These are phyloP conservation scores for Escovopsis weberi DNA, from an alignment of 2,329 filamentous ascomycete genomes.

Conservation along the genomic window DNA sequence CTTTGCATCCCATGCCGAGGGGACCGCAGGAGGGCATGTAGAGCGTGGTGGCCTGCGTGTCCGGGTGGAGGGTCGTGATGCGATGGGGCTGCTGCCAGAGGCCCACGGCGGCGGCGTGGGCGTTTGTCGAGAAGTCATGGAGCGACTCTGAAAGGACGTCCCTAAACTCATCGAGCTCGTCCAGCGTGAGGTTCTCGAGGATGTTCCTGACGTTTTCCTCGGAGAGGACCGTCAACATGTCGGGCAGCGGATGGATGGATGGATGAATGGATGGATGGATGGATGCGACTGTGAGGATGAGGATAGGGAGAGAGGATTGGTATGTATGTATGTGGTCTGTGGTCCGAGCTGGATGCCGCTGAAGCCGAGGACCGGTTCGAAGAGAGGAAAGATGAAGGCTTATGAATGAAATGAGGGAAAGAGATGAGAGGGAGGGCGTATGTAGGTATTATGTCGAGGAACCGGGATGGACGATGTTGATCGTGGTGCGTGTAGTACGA, in stretches of 20 bases:
- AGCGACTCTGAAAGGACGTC: constrained; percentile 34
- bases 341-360: too few species aligned
- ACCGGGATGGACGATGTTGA: too few species aligned
- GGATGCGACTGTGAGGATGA: not conserved
- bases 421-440: too few species aligned
- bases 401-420: too few species aligned
- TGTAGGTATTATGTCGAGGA: too few species aligned
- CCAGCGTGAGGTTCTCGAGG: constrained; percentile 35
- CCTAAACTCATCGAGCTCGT: constrained; percentile 40
- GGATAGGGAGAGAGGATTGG: not conserved
- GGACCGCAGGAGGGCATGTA: constrained; percentile 62
- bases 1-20: constrained; percentile 53
- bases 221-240: constrained; percentile 45
- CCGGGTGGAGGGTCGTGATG: constrained; percentile 30
- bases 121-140: constrained; percentile 46
- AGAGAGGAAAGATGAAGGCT: too few species aligned
- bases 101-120: constrained; percentile 26
- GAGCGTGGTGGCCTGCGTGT: constrained; percentile 43
- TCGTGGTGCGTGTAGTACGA: too few species aligned
- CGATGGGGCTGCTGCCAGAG: constrained; percentile 42
- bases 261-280: too few species aligned
- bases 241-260: constrained; percentile 5
- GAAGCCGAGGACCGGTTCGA: too few species aligned
- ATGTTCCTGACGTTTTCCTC: constrained; percentile 40
- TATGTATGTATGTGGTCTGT: too few species aligned